These are phyloP conservation scores for Saururus chinensis DNA, from an alignment of 164 flowering plant genomes.

Conservation along the genomic window DNA sequence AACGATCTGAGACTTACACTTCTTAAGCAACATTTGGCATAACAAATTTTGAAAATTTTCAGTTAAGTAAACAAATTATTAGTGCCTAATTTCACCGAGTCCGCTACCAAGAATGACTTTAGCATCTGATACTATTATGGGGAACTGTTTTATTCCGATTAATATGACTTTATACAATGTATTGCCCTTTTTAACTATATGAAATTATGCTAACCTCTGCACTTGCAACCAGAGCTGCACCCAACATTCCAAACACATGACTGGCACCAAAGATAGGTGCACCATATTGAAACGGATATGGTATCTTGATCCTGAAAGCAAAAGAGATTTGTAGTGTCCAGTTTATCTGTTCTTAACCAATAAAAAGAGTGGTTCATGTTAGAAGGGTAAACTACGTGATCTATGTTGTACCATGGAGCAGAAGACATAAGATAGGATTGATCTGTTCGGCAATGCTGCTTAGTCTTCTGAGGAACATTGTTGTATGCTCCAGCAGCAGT, in stretches of 20 bases:
- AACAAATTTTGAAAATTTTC: no score
- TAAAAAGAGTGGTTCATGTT: not conserved
- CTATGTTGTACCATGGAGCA: conserved; percentile 70
- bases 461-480: conserved; percentile 31
- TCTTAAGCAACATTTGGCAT: no score
- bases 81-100: no score
- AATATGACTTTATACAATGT: no score
- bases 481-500: conserved; percentile 90
- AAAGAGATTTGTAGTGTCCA: not conserved
- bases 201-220: conserved; percentile 49
- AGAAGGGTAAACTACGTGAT: not conserved
- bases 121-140: no score
- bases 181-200: no score
- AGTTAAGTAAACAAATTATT: no score
- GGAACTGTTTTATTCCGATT: no score
- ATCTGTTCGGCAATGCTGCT: conserved; percentile 73
- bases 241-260: conserved; percentile 96
- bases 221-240: conserved; percentile 90
- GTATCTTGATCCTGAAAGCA: conserved; percentile 62
- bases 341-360: not conserved
- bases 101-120: no score
- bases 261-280: conserved; percentile 84
- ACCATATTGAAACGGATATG: conserved; percentile 98
- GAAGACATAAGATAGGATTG: conserved; percentile 53
- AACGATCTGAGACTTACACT: no score